A percentile compares a stretch with the other conserved stretches of the same genome.
Conservation (phyloP, 441 rosid genomes). For the Adansonia gregorii region DNA sequence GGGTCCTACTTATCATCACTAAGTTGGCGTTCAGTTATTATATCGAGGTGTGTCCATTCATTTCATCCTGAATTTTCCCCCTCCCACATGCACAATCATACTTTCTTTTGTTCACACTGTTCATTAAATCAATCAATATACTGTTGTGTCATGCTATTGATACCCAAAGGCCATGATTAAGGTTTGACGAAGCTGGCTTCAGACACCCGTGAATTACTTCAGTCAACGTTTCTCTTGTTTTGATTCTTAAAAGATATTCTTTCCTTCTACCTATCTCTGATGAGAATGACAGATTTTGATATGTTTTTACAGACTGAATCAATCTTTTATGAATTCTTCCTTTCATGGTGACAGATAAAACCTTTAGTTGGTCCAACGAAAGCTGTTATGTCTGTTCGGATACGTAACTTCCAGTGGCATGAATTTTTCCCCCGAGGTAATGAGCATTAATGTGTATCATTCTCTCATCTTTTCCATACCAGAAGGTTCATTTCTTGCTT, state of each 20-base stretch:
- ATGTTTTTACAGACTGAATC: neutral
- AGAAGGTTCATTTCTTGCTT: constrained; percentile 24
- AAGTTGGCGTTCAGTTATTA: constrained; percentile 96
- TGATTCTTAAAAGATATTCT: neutral
- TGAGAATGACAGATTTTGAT: neutral
- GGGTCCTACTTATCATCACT: constrained; percentile 86
- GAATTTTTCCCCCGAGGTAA: constrained; percentile 98
- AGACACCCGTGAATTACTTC: constrained; percentile 1
- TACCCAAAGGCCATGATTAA: neutral
- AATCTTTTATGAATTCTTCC: constrained; percentile 6
- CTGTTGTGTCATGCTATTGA: neutral
- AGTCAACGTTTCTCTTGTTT: neutral
- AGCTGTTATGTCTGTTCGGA: constrained; percentile 72
- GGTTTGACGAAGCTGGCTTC: constrained; percentile 31
- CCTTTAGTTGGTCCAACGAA: constrained; percentile 95
- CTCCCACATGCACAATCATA: neutral
- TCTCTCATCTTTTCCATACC: neutral
- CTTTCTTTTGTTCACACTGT: neutral
- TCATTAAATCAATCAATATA: neutral
- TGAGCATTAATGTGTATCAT: constrained; percentile 28
- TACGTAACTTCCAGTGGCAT: constrained; percentile 81
- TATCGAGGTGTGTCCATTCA: constrained; percentile 67
- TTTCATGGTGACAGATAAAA: constrained; percentile 69
- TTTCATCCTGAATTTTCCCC: neutral
- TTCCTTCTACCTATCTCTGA: neutral